Evolutionary conservation across 2,329 filamentous ascomycete genomes (phyloP).

Genomic region (Xylaria sp.): DNA sequence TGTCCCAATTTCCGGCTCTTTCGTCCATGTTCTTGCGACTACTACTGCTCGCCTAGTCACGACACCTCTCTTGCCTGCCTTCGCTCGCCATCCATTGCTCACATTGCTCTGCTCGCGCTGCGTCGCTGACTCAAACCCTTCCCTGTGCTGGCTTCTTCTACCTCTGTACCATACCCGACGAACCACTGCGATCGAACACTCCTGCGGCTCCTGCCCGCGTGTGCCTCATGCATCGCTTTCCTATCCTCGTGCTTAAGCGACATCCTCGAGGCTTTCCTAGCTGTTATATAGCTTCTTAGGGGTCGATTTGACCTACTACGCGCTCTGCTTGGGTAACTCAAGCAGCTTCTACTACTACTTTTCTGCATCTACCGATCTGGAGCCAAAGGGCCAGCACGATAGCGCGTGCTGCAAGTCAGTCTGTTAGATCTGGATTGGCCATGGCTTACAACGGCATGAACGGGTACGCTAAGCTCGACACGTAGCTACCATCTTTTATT

Average conservation of each 20-base stretch:
- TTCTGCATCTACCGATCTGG: background rate
- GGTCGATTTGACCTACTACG: slow-evolving; percentile 11
- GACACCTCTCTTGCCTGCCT: background rate
- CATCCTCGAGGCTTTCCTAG: slow-evolving; percentile 21
- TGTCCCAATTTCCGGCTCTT: slow-evolving; percentile 5
- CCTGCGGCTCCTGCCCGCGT: slow-evolving; percentile 19
- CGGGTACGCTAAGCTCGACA: slow-evolving; percentile 18
- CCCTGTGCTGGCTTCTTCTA: slow-evolving; percentile 6
- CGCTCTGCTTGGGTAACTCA: slow-evolving; percentile 12
- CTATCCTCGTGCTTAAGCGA: slow-evolving; percentile 21
- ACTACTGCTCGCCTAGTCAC: background rate
- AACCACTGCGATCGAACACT: slow-evolving; percentile 1
- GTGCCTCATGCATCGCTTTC: slow-evolving; percentile 28
- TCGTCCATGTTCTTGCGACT: slow-evolving; percentile 5
- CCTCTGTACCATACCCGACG: slow-evolving; percentile 1
- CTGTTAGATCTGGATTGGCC: slow-evolving; percentile 9
- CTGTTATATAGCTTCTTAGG: slow-evolving; percentile 12
- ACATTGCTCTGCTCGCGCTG: background rate
- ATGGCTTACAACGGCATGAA: slow-evolving; percentile 27
- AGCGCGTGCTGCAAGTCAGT: slow-evolving; percentile 11
- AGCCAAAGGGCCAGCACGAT: background rate
- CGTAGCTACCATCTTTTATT: background rate
- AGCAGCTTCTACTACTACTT: background rate
- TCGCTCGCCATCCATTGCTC: too few species aligned
- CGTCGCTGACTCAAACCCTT: background rate